Conservation (phyloP, 495 filamentous ascomycete species). For the Extremus antarcticus region DNA sequence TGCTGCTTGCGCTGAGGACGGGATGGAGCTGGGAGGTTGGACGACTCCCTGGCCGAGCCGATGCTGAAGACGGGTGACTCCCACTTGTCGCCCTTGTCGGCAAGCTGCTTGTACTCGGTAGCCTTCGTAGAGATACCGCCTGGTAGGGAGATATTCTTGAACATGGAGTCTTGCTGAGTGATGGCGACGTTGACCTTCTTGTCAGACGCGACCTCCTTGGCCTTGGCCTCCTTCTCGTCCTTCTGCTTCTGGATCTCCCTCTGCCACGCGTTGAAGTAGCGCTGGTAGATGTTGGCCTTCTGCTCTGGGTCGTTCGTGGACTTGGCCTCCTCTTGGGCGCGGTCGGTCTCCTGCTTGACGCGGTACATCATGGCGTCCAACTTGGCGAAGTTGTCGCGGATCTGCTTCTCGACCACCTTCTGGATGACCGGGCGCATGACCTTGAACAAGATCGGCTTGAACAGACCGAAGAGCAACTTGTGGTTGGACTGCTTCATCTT, state of each 20-base stretch:
- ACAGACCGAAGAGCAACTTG: slow-evolving; percentile 76
- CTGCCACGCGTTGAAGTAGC: slow-evolving; percentile 68
- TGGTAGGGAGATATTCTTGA: slow-evolving; percentile 76
- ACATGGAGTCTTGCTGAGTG: slow-evolving; percentile 82
- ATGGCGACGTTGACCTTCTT: slow-evolving; percentile 80
- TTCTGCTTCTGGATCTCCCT: slow-evolving; percentile 61
- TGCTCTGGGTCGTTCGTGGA: slow-evolving; percentile 54
- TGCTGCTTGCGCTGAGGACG: slow-evolving; percentile 59
- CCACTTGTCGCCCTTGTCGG: slow-evolving; percentile 83
- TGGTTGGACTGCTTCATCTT: slow-evolving; percentile 90
- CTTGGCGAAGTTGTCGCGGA: slow-evolving; percentile 63
- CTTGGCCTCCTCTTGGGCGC: slow-evolving; percentile 53
- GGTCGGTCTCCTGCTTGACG: slow-evolving; percentile 72
- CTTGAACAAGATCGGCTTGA: slow-evolving; percentile 80
- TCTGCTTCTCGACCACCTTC: slow-evolving; percentile 79
- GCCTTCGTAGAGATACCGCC: slow-evolving; percentile 90
- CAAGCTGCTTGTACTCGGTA: slow-evolving; percentile 83
- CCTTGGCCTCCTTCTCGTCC: slow-evolving; percentile 43
- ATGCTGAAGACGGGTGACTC: slow-evolving; percentile 89
- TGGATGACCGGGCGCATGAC: slow-evolving; percentile 72
- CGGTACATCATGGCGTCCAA: slow-evolving; percentile 60
- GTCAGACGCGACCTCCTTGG: slow-evolving; percentile 47
- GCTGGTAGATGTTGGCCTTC: slow-evolving; percentile 72
- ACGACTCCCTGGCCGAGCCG: slow-evolving; percentile 62
- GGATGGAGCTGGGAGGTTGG: slow-evolving; percentile 54